A percentile compares a stretch with the other conserved stretches of the same genome.
These are phyloP conservation scores for Russula foetens DNA, from an alignment of 768 basidiomycete species.

Conservation along the genomic window DNA sequence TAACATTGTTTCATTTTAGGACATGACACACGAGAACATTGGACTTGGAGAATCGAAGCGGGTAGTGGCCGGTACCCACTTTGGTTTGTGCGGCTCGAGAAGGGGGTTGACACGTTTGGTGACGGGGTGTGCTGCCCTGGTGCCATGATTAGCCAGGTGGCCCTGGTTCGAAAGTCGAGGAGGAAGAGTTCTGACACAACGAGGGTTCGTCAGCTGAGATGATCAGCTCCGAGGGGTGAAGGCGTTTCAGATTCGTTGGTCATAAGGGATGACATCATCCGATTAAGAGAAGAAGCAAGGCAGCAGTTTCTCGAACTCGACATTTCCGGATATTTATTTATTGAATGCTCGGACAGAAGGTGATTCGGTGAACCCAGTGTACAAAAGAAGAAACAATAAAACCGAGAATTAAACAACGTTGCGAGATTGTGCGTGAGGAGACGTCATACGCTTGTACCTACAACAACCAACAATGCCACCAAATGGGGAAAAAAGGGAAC, in stretches of 20 bases:
- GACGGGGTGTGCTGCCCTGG: too few species aligned
- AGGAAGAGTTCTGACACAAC: too few species aligned
- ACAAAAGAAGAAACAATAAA: slow-evolving; percentile 4
- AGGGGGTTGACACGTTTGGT: too few species aligned
- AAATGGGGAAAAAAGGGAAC: not conserved
- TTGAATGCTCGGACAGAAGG: not conserved
- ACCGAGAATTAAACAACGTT: not conserved
- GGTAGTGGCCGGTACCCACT: too few species aligned
- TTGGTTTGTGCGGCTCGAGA: too few species aligned
- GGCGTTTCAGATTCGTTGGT: not conserved
- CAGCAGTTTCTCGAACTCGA: not conserved
- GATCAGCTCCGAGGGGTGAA: not conserved
- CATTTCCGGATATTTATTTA: not conserved
- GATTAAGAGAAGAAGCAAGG: too few species aligned
- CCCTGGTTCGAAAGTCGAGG: too few species aligned
- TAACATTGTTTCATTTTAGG: too few species aligned
- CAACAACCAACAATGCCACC: not conserved
- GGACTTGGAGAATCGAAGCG: too few species aligned
- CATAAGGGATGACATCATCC: not conserved
- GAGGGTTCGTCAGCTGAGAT: not conserved
- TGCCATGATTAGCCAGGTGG: not conserved
- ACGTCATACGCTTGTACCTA: slow-evolving; percentile 3
- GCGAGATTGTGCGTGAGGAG: not conserved
- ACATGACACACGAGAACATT: too few species aligned
- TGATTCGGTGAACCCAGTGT: not conserved